Percentiles rank a stretch among this genome's conserved stretches.
Conservation (phyloP, 176 grass and related monocot genomes). For the bread wheat (Triticum aestivum) region DNA sequence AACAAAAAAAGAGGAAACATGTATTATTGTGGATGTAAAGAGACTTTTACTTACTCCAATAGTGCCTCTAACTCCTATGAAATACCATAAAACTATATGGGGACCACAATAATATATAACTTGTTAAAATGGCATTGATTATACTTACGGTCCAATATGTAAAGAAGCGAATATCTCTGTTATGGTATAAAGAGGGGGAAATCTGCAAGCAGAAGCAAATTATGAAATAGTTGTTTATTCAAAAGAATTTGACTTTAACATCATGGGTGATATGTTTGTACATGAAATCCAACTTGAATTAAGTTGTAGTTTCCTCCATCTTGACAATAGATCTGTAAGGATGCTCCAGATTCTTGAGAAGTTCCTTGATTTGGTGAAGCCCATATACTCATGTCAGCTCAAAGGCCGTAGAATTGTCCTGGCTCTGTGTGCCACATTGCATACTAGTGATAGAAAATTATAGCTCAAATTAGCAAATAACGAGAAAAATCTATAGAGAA, state of each 20-base stretch:
- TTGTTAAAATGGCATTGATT: background rate
- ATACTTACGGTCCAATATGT: constrained; percentile 37
- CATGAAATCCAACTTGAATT: constrained; percentile 28
- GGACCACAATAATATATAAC: background rate
- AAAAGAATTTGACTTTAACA: background rate
- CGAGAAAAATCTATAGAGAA: background rate
- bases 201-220: background rate
- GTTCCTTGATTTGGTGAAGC: constrained; percentile 1
- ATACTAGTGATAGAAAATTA: background rate
- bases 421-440: background rate
- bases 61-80: background rate
- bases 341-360: constrained; percentile 18
- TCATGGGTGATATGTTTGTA: background rate
- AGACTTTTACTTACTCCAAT: background rate
- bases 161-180: constrained; percentile 40
- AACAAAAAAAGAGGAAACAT: background rate
- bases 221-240: background rate
- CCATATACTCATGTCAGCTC: constrained; percentile 27
- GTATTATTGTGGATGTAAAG: background rate
- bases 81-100: background rate
- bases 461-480: background rate
- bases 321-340: background rate
- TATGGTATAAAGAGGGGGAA: constrained; percentile 6
- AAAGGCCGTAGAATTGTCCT: constrained; percentile 7
- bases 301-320: background rate